A percentile compares a stretch with the other conserved stretches of the same genome.
Conservation (phyloP, 257 asterid species). For the Primulina tabacum region DNA sequence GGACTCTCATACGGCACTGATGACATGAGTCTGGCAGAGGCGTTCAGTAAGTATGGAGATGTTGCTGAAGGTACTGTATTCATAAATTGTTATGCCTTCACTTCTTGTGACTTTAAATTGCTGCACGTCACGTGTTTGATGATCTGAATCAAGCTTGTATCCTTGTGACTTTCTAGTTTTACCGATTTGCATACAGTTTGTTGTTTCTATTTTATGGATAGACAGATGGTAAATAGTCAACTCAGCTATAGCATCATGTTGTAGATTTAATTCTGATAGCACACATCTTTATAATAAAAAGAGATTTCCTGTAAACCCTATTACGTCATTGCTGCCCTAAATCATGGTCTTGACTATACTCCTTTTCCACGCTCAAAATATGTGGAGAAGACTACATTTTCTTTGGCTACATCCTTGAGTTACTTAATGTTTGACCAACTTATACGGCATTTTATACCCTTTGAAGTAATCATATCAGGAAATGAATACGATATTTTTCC, state of each 20-base stretch:
- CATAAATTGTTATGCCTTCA: neutral
- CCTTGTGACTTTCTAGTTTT: neutral
- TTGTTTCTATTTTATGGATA: neutral
- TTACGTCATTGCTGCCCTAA: neutral
- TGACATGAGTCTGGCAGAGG: neutral
- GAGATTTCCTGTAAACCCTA: neutral
- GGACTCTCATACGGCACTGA: conserved; percentile 58
- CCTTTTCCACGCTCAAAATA: neutral
- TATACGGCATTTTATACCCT: neutral
- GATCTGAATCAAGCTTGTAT: neutral
- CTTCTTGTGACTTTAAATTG: neutral
- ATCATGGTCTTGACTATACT: neutral
- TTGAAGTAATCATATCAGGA: neutral
- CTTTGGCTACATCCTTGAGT: neutral
- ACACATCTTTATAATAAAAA: no score
- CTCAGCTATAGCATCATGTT: neutral
- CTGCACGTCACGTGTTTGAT: neutral
- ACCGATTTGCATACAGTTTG: neutral
- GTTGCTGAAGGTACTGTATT: neutral
- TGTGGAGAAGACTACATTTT: conserved; percentile 11
- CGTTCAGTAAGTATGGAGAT: neutral
- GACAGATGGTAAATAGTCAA: no score
- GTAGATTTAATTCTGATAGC: neutral
- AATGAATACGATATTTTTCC: neutral
- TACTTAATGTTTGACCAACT: neutral